Base-by-base conservation (phyloP, 1,139 yeast species). In the Nakaseomyces nivariensis region DNA sequence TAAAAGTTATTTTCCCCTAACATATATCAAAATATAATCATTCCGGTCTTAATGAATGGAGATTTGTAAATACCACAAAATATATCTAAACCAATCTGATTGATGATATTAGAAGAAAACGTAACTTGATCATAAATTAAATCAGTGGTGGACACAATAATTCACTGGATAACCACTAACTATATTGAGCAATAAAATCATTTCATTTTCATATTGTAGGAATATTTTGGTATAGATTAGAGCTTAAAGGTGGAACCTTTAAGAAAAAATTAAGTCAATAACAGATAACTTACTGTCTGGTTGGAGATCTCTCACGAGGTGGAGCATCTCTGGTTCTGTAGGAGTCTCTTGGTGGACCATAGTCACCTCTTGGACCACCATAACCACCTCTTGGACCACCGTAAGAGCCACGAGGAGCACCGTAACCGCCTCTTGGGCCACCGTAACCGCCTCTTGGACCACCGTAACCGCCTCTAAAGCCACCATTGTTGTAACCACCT, bases 241-340 rank as follows among this genome's bases (percentile, higher is more conserved):
- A 17, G 22, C 22, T 7, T 7, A 29, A 29, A 29, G 32, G 32
- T 8, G 32, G 32, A 2, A 29, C 7, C 32, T 29, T 29, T 8
- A 29, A 29, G 7, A 29, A 29, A 29, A 29, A 17, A 17, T 17
- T 17, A 17, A 17, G 1, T 17, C 22, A 17, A n/a, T n/a, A n/a
- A 17, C 22, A 17, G 22, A 17, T 2, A 17, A 17, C 22, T 43
- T 43, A 43, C 61, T 74, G 74, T 72, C 81, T 76, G 54, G 77
- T 72, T 67, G 81, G 81, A 51, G 81, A 76, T 73, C 82, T 77
- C 63, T 78, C 82, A 69, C 82, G 76, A 56, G 69, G 43, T 9
- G 43, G 70, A 51, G 74, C 73, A 57, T 72, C 75, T 66, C 67
- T 62, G 34, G 65, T 60, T 58, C 67, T 61, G 56, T 64, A 62